Evolutionary conservation across 495 filamentous ascomycete genomes (phyloP).

Genomic region (Penicillium taxi): DNA sequence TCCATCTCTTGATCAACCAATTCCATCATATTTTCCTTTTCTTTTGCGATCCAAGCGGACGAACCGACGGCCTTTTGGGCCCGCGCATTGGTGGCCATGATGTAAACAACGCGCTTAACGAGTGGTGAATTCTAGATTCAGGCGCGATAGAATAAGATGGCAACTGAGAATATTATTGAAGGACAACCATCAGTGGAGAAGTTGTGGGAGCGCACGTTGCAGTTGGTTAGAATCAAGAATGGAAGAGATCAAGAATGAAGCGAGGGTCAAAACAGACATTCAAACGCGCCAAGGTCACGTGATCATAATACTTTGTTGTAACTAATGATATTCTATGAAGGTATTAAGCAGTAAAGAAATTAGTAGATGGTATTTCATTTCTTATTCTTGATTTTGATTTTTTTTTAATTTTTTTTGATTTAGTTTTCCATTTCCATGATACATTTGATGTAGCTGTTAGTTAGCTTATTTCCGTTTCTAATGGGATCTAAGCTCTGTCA

Average conservation of each 20-base stretch:
- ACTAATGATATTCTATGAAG: no score
- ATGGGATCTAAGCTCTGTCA: no score
- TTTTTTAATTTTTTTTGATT: no score
- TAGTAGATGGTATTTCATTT: no score
- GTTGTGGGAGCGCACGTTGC: slow-evolving; percentile 6
- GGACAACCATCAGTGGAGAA: slow-evolving; percentile 6
- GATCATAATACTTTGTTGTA: no score
- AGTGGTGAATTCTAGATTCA: neutral
- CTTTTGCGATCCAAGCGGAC: slow-evolving; percentile 57
- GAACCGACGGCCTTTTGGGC: slow-evolving; percentile 54
- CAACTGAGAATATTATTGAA: neutral
- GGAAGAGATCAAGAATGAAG: slow-evolving; percentile 7
- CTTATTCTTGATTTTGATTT: no score
- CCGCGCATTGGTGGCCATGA: slow-evolving; percentile 44
- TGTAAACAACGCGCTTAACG: slow-evolving; percentile 32
- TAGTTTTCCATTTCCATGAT: no score
- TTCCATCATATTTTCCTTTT: slow-evolving; percentile 55
- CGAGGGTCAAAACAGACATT: slow-evolving; percentile 23
- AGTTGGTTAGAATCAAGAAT: slow-evolving; percentile 14
- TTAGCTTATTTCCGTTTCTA: no score
- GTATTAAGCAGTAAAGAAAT: no score
- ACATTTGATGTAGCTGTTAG: no score
- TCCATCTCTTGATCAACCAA: slow-evolving; percentile 68
- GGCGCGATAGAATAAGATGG: neutral
- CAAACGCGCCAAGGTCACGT: slow-evolving; percentile 22